Evolutionary conservation across 192 early-diverging fungal species (phyloP).

Genomic region (Backusella liffmaniae): DNA sequence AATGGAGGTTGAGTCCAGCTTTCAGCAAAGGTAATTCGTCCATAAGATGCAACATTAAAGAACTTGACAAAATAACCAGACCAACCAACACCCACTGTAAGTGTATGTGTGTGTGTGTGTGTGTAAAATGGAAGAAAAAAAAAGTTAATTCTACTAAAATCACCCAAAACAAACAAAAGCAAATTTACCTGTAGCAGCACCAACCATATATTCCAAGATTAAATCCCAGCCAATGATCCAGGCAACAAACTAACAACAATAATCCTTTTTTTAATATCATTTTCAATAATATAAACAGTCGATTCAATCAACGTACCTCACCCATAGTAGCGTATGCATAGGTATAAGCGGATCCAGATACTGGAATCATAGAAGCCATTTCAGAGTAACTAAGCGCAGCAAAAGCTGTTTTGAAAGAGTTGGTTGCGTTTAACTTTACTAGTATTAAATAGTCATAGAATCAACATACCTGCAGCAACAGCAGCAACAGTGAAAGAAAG

Average conservation of each 20-base stretch:
- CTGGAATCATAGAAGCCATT: conserved; percentile 83
- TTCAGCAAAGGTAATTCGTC: conserved; percentile 38
- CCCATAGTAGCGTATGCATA: conserved; percentile 86
- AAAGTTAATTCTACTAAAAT: conserved; percentile 1
- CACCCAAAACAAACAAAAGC: neutral
- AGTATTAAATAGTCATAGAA: neutral
- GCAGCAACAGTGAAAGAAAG: conserved; percentile 81
- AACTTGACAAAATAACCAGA: conserved; percentile 79
- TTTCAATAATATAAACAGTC: too few species aligned
- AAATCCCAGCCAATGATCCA: conserved; percentile 95
- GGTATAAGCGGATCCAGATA: conserved; percentile 85
- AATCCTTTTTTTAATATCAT: neutral
- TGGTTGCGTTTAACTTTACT: neutral
- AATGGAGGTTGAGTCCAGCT: conserved; percentile 72
- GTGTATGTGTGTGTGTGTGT: neutral
- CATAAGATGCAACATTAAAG: conserved; percentile 57
- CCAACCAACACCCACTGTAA: conserved; percentile 73
- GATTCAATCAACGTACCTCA: conserved; percentile 43
- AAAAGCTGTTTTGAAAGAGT: conserved; percentile 34
- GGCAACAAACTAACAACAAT: conserved; percentile 53
- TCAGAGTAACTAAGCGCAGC: conserved; percentile 87
- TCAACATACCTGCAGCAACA: conserved; percentile 50
- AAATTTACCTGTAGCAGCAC: conserved; percentile 65
- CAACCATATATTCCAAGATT: conserved; percentile 85
- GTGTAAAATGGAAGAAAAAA: neutral